Evolutionary conservation across 192 early-diverging fungal species (phyloP).

Genomic region (Coemansia sp.): DNA sequence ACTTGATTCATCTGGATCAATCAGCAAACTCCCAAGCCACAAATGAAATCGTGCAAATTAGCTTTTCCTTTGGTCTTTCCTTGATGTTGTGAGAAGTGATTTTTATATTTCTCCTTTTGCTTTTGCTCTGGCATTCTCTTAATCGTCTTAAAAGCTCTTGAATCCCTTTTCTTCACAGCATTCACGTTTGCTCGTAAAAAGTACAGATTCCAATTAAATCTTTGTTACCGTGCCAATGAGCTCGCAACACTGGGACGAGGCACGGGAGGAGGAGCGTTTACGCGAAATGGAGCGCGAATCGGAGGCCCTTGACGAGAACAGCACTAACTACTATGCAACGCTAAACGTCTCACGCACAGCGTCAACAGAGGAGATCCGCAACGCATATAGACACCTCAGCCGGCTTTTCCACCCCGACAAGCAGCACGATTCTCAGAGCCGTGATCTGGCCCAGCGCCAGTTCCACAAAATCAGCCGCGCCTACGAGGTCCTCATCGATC

Average conservation of each 20-base stretch:
- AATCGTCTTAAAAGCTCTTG: too few relatives aligned
- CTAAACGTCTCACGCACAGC: conserved; percentile 69
- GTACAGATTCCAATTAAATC: background rate
- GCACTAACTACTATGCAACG: conserved; percentile 64
- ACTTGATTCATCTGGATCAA: background rate
- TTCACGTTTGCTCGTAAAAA: too few relatives aligned
- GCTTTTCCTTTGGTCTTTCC: too few relatives aligned
- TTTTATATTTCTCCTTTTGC: too few relatives aligned
- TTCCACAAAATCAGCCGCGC: conserved; percentile 78
- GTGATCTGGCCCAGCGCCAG: conserved; percentile 67
- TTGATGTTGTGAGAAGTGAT: too few relatives aligned
- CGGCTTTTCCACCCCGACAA: conserved; percentile 81
- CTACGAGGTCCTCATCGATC: conserved; percentile 82
- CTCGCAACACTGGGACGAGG: conserved; percentile 27
- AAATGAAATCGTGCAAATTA: background rate
- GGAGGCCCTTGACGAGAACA: background rate
- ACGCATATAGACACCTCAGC: conserved; percentile 72
- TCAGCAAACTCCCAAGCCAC: background rate
- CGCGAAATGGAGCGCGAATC: conserved; percentile 30
- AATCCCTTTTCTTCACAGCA: too few relatives aligned
- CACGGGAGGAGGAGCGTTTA: conserved; percentile 32
- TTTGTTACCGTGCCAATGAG: conserved; percentile 6
- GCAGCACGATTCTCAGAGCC: conserved; percentile 61
- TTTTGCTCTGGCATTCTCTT: too few relatives aligned
- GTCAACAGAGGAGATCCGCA: conserved; percentile 61